Evolutionary conservation across 1,284 basidiomycete species (phyloP).

Genomic region (Termitomyces sp.): DNA sequence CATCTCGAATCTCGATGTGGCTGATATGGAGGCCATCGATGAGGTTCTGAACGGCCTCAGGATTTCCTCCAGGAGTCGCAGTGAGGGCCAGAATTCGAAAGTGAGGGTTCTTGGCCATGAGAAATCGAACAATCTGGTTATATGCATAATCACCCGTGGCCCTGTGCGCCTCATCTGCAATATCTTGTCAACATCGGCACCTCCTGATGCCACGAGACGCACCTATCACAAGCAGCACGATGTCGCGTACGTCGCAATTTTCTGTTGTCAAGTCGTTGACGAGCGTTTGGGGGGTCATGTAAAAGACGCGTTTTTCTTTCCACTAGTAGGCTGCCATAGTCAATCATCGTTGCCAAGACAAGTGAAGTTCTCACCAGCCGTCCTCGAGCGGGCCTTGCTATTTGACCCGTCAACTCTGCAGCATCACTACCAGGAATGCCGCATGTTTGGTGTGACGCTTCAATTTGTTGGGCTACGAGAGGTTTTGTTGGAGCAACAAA

Average conservation of each 20-base stretch:
- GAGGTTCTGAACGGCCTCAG: slow-evolving; percentile 86
- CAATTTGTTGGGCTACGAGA: slow-evolving; percentile 91
- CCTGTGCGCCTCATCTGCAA: slow-evolving; percentile 89
- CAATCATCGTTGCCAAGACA: background rate
- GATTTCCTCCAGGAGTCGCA: slow-evolving; percentile 88
- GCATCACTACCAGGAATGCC: slow-evolving; percentile 90
- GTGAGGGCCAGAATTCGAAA: slow-evolving; percentile 93
- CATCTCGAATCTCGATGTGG: slow-evolving; percentile 91
- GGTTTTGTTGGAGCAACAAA: slow-evolving; percentile 97
- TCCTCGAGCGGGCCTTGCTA: slow-evolving; percentile 45
- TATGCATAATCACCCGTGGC: slow-evolving; percentile 94
- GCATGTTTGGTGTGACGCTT: slow-evolving; percentile 90
- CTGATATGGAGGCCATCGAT: slow-evolving; percentile 96
- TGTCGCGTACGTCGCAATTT: slow-evolving; percentile 73
- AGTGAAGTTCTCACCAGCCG: slow-evolving; percentile 50
- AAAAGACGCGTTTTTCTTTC: slow-evolving; percentile 87
- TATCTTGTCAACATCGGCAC: slow-evolving; percentile 1
- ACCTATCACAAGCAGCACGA: slow-evolving; percentile 83
- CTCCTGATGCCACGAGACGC: slow-evolving; percentile 15
- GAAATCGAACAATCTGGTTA: slow-evolving; percentile 80
- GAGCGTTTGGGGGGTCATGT: slow-evolving; percentile 97
- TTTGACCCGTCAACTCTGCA: slow-evolving; percentile 82
- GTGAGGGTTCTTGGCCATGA: slow-evolving; percentile 92
- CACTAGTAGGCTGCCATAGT: slow-evolving; percentile 44
- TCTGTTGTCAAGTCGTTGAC: slow-evolving; percentile 80